Evolutionary conservation across 805 yeast species (phyloP), one percentile per base, ranked within the genome.

Genomic region (Brettanomyces custersianus): DNA sequence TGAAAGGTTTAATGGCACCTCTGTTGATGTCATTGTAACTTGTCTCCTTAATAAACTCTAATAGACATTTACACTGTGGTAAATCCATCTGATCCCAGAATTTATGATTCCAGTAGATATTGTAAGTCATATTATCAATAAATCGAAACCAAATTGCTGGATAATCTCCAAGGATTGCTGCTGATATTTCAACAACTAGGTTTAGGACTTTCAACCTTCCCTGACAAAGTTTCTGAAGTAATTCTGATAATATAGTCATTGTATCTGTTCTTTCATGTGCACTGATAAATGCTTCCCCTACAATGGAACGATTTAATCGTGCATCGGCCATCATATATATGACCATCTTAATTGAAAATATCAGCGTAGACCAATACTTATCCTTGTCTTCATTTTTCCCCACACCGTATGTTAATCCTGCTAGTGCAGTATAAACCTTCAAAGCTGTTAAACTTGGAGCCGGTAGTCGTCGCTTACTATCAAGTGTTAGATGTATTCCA

Each of bases 71-170:
- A n/a, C n/a, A n/a, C n/a, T n/a, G n/a, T n/a, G n/a, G n/a, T n/a
- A n/a, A n/a, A n/a, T n/a, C n/a, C n/a, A n/a, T n/a, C n/a, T n/a
- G n/a, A n/a, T n/a, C n/a, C n/a, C n/a, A 2, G 33, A 20, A 5
- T 10, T 9, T 11, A 7, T n/a, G 12, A 5, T 15, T 15, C 23
- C 24, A 12, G 24, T n/a, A 3, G 22, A 19, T 13, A 12, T 10
- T 2, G 19, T 10, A 4, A 45, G 22, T n/a, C n/a, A n/a, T n/a
- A 18, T 37, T 40, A 13, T 32, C 36, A 3, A 46, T 38, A n/a
- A 45, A 36, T 12, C 43, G 31, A 30, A 21, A 43, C 34, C 40
- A 33, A 16, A 10, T 17, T 33, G 15, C 20, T 29, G 11, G 12
- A 15, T n/a, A n/a, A 31, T 25, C n/a, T 25, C n/a, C 6, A 25